These are phyloP conservation scores for Penicillium steckii DNA, from an alignment of 495 filamentous ascomycete genomes.

Conservation along the genomic window DNA sequence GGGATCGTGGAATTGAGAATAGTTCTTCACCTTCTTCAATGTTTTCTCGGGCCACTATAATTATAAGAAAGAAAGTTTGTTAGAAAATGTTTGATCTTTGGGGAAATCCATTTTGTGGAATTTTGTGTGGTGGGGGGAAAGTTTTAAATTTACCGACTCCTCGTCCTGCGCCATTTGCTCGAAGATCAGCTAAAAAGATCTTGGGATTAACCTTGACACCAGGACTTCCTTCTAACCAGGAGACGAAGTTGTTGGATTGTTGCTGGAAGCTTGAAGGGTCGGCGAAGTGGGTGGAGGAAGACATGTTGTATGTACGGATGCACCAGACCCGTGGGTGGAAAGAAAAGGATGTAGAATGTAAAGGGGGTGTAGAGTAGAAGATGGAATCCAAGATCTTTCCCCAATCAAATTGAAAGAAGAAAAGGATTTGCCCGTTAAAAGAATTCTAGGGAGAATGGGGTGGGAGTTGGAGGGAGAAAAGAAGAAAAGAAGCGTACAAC, in stretches of 20 bases:
- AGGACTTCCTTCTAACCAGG: conserved; percentile 52
- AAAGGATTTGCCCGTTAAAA: too few relatives aligned
- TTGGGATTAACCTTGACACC: conserved; percentile 55
- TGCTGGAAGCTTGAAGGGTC: conserved; percentile 44
- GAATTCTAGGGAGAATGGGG: too few relatives aligned
- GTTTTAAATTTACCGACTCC: conserved; percentile 54
- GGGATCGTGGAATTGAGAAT: conserved; percentile 59
- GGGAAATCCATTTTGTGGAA: conserved; percentile 10
- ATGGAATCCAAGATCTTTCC: too few relatives aligned
- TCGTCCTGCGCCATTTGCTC: conserved; percentile 51
- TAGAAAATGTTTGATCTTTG: conserved; percentile 20
- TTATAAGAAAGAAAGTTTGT: conserved; percentile 13
- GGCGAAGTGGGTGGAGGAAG: conserved; percentile 36
- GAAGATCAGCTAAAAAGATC: conserved; percentile 53
- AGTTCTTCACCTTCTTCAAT: conserved; percentile 63
- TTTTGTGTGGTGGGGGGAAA: conserved; percentile 23
- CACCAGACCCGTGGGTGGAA: conserved; percentile 1
- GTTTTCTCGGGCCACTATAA: conserved; percentile 55
- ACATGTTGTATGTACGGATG: conserved; percentile 31
- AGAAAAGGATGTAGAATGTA: conserved; percentile 6
- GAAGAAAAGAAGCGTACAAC: not conserved
- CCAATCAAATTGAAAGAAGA: too few relatives aligned
- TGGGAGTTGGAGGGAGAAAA: too few relatives aligned
- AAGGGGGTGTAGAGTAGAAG: too few relatives aligned
- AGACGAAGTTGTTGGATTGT: conserved; percentile 50